Percentiles rank a stretch among this genome's conserved stretches.
phyloP scores from a whole-genome alignment of 2,329 filamentous ascomycete species.

The Penicillium sp. region DNA sequence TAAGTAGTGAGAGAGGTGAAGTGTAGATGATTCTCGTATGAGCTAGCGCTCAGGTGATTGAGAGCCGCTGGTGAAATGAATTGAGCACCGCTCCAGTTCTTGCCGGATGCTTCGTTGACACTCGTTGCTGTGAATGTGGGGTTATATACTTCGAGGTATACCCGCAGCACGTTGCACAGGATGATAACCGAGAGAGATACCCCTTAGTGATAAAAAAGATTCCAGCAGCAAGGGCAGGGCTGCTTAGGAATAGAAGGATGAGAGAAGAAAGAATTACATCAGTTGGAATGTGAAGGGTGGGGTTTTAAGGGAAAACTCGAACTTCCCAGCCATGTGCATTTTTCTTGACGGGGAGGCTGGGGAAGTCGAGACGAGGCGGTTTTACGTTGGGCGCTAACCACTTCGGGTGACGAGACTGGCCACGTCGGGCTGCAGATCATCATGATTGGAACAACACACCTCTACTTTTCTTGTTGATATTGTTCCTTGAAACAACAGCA shows the following conservation, averaged over 20 bases:
- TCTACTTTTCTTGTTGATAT: neutral
- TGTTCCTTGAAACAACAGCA: neutral
- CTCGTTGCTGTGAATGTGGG: neutral
- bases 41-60: neutral
- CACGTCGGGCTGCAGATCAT: neutral
- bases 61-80: neutral
- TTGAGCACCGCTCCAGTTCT: neutral
- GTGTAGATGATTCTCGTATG: neutral
- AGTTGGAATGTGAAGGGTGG: conserved; percentile 20
- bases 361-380: conserved; percentile 9
- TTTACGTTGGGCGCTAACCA: conserved; percentile 6
- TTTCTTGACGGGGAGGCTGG: conserved; percentile 28
- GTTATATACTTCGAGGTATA: conserved; percentile 10
- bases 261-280: conserved; percentile 12
- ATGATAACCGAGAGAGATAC: neutral
- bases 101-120: neutral
- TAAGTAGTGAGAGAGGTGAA: neutral
- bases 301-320: conserved; percentile 22
- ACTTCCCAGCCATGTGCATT: conserved; percentile 33
- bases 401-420: neutral
- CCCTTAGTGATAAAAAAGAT: conserved; percentile 6
- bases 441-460: conserved; percentile 5
- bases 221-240: conserved; percentile 6
- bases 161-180: neutral
- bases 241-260: conserved; percentile 2